Base-by-base conservation (phyloP, 1,139 yeast genomes). In the Geotrichum klebahnii region DNA sequence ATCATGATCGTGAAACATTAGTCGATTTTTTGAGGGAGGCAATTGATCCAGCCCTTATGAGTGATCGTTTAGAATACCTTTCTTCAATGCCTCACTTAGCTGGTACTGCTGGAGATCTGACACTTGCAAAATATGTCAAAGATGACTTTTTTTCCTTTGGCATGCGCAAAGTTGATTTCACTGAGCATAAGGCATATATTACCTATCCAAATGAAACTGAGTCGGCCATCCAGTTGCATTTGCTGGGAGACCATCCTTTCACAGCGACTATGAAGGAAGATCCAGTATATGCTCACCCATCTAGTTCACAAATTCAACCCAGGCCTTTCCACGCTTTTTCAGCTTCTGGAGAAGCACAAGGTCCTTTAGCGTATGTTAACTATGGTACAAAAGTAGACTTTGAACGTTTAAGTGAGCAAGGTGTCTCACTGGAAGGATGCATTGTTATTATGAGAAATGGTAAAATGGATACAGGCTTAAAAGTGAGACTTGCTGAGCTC, bases 61-160 rank as follows among this genome's bases (percentile, higher is more conserved):
- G 81, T 61, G 84, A 80, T 52, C 80, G 83, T 53, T 65, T 86
- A 57, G 86, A 87, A 60, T 89, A 88, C 62, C 65, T 92, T 34
- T 80, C 92, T 14, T 79, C 88, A 1, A 79, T 89, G 80, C 89
- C 96, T 1, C 97, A 89, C 64, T 68, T 82, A 55, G 81, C 96
- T 0, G 97, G 97, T 1, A 82, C 97, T 1, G 78, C 79, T 17
- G 97, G 96, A 16, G 97, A 89, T 63, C 67, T 80, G 53, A 75
- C 88, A 0, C 68, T 88, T 33, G 82, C 88, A 0, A 73, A 76
- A 54, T 88, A 83, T 64, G 73, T 90, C 20, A 74, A 78, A 55
- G 73, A 75, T 12, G 76, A 77, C 52, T 79, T 86, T 68, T 63
- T 67, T 22, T 76, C 78, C 51, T 79, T 79, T 57, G 84, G 86